Evolutionary conservation across 768 basidiomycete genomes (phyloP).

Genomic region (Psilocybe cyanescens): DNA sequence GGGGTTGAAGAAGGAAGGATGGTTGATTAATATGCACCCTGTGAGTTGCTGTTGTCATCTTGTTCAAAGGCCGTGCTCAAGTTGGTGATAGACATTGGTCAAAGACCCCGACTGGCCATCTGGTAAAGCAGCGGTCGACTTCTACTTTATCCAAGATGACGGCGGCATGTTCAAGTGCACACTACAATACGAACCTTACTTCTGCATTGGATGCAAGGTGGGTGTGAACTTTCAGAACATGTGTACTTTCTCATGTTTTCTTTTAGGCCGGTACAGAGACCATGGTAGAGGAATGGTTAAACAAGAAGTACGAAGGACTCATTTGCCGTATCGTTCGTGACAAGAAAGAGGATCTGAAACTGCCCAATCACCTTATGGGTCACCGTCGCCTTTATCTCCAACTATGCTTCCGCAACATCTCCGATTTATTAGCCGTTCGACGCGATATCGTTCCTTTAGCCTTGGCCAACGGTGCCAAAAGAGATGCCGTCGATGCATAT

Average conservation of each 20-base stretch:
- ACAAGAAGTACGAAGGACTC: conserved; percentile 90
- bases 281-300: conserved; percentile 92
- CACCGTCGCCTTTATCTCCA: conserved; percentile 88
- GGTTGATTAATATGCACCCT: conserved; percentile 99
- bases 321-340: conserved; percentile 79
- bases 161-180: conserved; percentile 97
- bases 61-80: not conserved
- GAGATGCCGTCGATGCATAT: conserved; percentile 95
- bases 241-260: conserved; percentile 4
- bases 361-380: conserved; percentile 98
- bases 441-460: conserved; percentile 91
- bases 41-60: conserved; percentile 47
- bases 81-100: conserved; percentile 68
- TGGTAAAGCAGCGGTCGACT: conserved; percentile 92
- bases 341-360: conserved; percentile 90
- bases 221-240: conserved; percentile 20
- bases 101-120: conserved; percentile 85
- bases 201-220: conserved; percentile 91
- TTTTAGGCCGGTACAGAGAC: conserved; percentile 82
- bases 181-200: conserved; percentile 92
- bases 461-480: conserved; percentile 86
- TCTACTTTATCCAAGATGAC: conserved; percentile 97
- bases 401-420: conserved; percentile 90
- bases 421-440: conserved; percentile 85
- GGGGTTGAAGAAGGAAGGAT: conserved; percentile 79